Base-by-base conservation (phyloP, 2,329 filamentous ascomycete genomes). In the Chaetomium sp. region DNA sequence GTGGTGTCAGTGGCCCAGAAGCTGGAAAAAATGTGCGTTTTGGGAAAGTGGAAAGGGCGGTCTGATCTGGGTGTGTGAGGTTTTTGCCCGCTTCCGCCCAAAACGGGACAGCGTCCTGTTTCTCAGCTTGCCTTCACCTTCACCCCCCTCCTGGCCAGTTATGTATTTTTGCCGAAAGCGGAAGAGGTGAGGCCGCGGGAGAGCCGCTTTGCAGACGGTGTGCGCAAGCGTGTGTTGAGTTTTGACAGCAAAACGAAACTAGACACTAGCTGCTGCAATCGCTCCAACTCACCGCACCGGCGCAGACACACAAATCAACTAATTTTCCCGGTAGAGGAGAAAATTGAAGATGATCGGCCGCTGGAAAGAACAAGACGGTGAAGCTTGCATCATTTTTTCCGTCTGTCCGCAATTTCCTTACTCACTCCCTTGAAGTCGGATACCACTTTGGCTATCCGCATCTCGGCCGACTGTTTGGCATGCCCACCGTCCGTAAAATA, bases 401-500 rank as follows among this genome's bases (percentile, higher is more conserved):
- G 6, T 33, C 8, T n/a, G 35, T 47, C 6, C 4, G 33, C 11
- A 33, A 32, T 33, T 12, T 35, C 9, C n/a, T 53, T 40, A 19
- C 27, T 49, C 40, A 32, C 37, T 9, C 4, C 36, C 3, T 51
- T 10, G 7, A 14, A 12, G 12, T 34, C 37, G 43, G 49, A 52
- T 56, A 49, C 54, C 43, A 14, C 49, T 10, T 27, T 44, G 38
- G 32, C 54, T 44, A 35, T 49, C 43, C 40, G 54, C 54, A 52
- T 56, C 40, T 56, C 54, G 49, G 49, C 54, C 54, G 54, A 43
- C 14, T 10, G 42, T 46, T 55, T 44, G 5, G 5, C 19, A 27
- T 27, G 10, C 52, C 43, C 38, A 49, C 47, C 27, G 41, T 42
- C 53, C 49, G 48, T 36, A 49, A 48, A 32, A 19, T 12, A 38